Evolutionary conservation across 2,329 filamentous ascomycete species (phyloP).

Genomic region (Exophiala oligosperma): DNA sequence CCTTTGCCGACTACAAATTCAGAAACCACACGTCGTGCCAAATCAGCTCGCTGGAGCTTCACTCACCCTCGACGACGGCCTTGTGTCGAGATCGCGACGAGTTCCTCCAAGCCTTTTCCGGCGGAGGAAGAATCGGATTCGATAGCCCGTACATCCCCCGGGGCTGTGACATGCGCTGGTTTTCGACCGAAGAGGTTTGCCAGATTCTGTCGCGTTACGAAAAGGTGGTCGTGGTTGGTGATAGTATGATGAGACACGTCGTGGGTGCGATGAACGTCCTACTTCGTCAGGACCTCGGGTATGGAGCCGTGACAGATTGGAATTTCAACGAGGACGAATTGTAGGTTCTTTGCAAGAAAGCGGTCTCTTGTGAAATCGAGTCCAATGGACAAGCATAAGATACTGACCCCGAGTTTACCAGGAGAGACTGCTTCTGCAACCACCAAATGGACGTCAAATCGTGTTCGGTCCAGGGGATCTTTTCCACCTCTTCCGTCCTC

Average conservation of each 20-base stretch:
- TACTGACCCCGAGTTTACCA: conserved; percentile 16
- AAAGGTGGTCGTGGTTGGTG: conserved; percentile 49
- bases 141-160: conserved; percentile 49
- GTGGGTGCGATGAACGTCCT: conserved; percentile 50
- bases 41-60: conserved; percentile 47
- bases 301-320: conserved; percentile 52
- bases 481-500: conserved; percentile 47
- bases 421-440: conserved; percentile 50
- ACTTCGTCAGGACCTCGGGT: conserved; percentile 48
- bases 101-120: conserved; percentile 45
- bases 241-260: conserved; percentile 52
- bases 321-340: conserved; percentile 48
- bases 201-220: conserved; percentile 48
- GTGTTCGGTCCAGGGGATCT: conserved; percentile 53
- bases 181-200: conserved; percentile 47
- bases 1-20: conserved; percentile 45
- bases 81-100: conserved; percentile 39
- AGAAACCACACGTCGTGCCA: conserved; percentile 41
- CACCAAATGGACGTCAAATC: conserved; percentile 51
- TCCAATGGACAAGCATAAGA: too few species aligned
- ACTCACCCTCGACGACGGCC: conserved; percentile 37
- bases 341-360: conserved; percentile 23
- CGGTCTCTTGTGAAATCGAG: too few species aligned
- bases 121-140: conserved; percentile 46
- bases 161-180: conserved; percentile 51